These are phyloP conservation scores for Dryadomyces quercivorus DNA, from an alignment of 2,329 filamentous ascomycete genomes.

Conservation along the genomic window DNA sequence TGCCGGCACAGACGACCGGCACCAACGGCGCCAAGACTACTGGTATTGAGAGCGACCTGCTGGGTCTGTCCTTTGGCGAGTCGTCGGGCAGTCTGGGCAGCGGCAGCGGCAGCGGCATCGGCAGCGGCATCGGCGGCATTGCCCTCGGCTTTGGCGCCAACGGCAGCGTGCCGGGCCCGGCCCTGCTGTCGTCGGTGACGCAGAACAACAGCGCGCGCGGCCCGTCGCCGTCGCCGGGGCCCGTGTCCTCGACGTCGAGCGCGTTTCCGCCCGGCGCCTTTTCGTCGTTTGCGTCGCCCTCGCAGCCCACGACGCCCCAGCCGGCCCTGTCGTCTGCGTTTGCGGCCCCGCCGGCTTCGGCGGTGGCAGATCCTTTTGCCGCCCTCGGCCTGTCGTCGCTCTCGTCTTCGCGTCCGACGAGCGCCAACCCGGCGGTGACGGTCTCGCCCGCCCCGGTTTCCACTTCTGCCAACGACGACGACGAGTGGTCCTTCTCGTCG, in stretches of 20 bases:
- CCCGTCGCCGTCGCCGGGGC: constrained; percentile 9
- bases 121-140: constrained; percentile 59
- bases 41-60: constrained; percentile 76
- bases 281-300: constrained; percentile 34
- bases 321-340: constrained; percentile 33
- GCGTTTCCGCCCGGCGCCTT: constrained; percentile 35
- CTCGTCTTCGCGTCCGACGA: constrained; percentile 22
- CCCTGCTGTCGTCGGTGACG: constrained; percentile 51
- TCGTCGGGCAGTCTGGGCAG: constrained; percentile 46
- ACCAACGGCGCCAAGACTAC: constrained; percentile 35
- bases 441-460: constrained; percentile 12
- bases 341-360: constrained; percentile 26
- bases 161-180: constrained; percentile 52
- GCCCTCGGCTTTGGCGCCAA: constrained; percentile 67
- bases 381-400: constrained; percentile 31
- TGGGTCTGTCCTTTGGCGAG: constrained; percentile 74
- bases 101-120: too few relatives aligned
- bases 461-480: constrained; percentile 47
- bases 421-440: constrained; percentile 11
- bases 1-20: not conserved
- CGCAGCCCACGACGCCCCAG: constrained; percentile 41
- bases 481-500: constrained; percentile 91
- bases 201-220: constrained; percentile 46
- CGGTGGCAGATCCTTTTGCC: constrained; percentile 39
- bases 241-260: constrained; percentile 2